phyloP scores from a whole-genome alignment of 2,329 filamentous ascomycete species.

The Fusarium ambrosium region DNA sequence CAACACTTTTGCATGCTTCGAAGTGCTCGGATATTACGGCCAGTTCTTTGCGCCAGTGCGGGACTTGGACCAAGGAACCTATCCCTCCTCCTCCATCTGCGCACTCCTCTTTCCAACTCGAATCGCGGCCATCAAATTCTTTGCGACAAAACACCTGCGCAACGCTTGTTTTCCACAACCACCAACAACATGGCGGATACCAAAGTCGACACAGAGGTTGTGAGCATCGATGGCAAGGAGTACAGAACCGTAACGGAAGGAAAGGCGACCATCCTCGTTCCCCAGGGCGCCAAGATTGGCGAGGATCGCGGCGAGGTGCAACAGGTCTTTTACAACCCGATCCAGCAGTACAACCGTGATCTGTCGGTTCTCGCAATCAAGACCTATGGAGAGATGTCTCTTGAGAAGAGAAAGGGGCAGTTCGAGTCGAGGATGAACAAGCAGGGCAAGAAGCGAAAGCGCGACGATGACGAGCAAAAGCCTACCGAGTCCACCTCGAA shows the following conservation, averaged over 20 bases:
- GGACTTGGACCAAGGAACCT: conserved; percentile 6
- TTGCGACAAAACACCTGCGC: conserved; percentile 13
- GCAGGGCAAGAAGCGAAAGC: conserved; percentile 62
- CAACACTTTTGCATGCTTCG: conserved; percentile 40
- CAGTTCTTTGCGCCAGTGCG: conserved; percentile 32
- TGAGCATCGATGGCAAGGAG: conserved; percentile 59
- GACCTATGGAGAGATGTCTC: conserved; percentile 80
- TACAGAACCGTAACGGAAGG: conserved; percentile 69
- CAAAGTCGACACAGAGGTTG: conserved; percentile 36
- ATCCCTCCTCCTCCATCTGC: neutral
- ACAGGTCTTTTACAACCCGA: conserved; percentile 98
- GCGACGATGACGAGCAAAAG: conserved; percentile 54
- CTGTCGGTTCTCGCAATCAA: conserved; percentile 93
- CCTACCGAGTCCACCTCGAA: conserved; percentile 20
- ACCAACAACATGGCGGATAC: conserved; percentile 41
- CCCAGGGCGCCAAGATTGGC: conserved; percentile 58
- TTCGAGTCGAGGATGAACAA: conserved; percentile 58
- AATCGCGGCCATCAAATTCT: conserved; percentile 8
- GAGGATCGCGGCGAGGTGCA: conserved; percentile 72
- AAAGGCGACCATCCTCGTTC: conserved; percentile 69
- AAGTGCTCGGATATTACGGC: conserved; percentile 26
- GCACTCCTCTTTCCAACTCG: neutral
- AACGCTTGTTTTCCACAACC: conserved; percentile 37
- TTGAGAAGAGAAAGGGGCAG: conserved; percentile 61
- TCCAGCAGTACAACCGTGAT: conserved; percentile 98